These are phyloP conservation scores for Oligophagozyma castellii DNA, from an alignment of 1,139 yeast species.

Conservation along the genomic window DNA sequence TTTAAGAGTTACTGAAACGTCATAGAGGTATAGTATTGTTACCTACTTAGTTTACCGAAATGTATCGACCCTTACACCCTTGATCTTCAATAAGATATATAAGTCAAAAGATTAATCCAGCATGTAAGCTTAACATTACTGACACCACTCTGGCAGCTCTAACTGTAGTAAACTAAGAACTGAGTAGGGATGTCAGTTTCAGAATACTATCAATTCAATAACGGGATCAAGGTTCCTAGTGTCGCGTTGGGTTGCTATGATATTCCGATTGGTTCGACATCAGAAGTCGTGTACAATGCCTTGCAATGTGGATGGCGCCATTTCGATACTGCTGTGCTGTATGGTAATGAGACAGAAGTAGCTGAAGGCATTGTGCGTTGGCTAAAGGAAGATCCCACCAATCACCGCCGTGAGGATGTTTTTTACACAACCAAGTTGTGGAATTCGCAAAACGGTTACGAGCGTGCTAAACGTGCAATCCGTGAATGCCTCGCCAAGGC, in stretches of 20 bases:
- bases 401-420: slow-evolving; percentile 41
- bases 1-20: too few relatives aligned
- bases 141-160: too few relatives aligned
- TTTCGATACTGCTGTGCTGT: slow-evolving; percentile 46
- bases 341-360: slow-evolving; percentile 44
- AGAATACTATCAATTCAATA: slow-evolving; percentile 23
- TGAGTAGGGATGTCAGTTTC: slow-evolving; percentile 10
- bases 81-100: too few relatives aligned
- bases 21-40: too few relatives aligned
- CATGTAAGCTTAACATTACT: too few relatives aligned
- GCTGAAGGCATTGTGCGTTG: slow-evolving; percentile 38
- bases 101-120: too few relatives aligned
- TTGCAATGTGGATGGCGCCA: slow-evolving; percentile 58
- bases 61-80: too few relatives aligned
- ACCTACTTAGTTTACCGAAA: too few relatives aligned
- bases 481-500: slow-evolving; percentile 36
- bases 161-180: too few relatives aligned
- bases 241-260: slow-evolving; percentile 48
- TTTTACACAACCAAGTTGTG: slow-evolving; percentile 62
- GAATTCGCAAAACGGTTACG: slow-evolving; percentile 47
- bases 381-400: slow-evolving; percentile 34
- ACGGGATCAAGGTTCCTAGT: slow-evolving; percentile 37
- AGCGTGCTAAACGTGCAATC: slow-evolving; percentile 41
- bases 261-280: slow-evolving; percentile 30
- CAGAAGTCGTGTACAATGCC: slow-evolving; percentile 35